Evolutionary conservation across 2,329 filamentous ascomycete genomes (phyloP).

Genomic region (Fusarium pseudograminearum): DNA sequence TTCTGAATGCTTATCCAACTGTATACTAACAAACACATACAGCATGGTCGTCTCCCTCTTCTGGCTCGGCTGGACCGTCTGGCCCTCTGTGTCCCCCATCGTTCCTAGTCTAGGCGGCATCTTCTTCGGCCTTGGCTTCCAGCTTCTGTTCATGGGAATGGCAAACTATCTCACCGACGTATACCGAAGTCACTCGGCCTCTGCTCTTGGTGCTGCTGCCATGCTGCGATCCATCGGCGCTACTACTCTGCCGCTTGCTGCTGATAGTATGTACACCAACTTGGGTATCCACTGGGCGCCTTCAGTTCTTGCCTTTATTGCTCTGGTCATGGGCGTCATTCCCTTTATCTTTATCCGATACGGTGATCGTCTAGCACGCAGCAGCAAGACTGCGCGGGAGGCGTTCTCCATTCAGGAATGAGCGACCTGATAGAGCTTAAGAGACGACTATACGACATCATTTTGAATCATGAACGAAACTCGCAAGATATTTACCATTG

Average conservation of each 20-base stretch:
- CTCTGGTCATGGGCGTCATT: constrained; percentile 50
- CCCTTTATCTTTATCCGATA: constrained; percentile 51
- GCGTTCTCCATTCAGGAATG: constrained; percentile 41
- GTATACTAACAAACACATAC: constrained; percentile 39
- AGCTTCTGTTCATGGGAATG: constrained; percentile 54
- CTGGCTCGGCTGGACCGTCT: constrained; percentile 71
- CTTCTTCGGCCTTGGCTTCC: constrained; percentile 56
- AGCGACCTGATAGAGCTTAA: not conserved
- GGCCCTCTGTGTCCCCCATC: constrained; percentile 46
- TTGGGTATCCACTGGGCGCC: constrained; percentile 54
- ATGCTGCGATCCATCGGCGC: constrained; percentile 52
- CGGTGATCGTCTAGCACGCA: constrained; percentile 48
- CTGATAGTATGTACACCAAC: constrained; percentile 49
- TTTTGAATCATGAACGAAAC: constrained; percentile 5
- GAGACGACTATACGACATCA: constrained; percentile 1
- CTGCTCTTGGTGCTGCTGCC: constrained; percentile 52
- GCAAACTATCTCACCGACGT: constrained; percentile 53
- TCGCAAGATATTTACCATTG: not conserved
- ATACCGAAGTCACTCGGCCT: constrained; percentile 51
- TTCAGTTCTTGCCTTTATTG: constrained; percentile 51
- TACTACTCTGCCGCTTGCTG: constrained; percentile 51
- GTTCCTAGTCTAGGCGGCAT: constrained; percentile 58
- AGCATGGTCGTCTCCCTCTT: constrained; percentile 68
- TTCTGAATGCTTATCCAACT: not conserved
- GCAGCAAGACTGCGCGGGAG: constrained; percentile 46